A percentile compares a stretch with the other conserved stretches of the same genome.
Conservation (phyloP, 768 basidiomycete species). For the Russula griseocarnosa region DNA sequence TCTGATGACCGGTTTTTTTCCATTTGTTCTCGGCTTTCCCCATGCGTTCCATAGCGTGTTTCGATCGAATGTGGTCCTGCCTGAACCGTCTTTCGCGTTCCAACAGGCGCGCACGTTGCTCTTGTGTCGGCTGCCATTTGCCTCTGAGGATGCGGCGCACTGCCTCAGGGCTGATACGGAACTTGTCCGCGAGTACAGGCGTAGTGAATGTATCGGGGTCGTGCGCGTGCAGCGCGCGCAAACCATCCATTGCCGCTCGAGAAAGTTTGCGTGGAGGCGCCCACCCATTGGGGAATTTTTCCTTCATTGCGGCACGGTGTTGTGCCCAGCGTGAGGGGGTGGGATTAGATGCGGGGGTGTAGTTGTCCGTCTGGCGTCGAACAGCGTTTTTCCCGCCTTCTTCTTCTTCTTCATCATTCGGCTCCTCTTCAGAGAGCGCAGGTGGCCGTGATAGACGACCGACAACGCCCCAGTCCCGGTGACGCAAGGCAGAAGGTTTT, state of each 20-base stretch:
- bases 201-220: conserved; percentile 45
- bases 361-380: conserved; percentile 25
- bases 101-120: conserved; percentile 33
- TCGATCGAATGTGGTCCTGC: conserved; percentile 28
- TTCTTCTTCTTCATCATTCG: background rate
- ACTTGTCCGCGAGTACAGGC: conserved; percentile 43
- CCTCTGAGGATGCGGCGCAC: conserved; percentile 48
- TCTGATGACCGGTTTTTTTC: background rate
- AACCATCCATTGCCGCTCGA: conserved; percentile 49
- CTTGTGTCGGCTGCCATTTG: conserved; percentile 40
- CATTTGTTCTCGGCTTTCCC: background rate
- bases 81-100: conserved; percentile 33
- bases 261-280: conserved; percentile 50
- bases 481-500: background rate
- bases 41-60: background rate
- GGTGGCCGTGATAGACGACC: conserved; percentile 20
- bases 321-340: conserved; percentile 32
- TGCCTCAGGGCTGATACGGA: conserved; percentile 50
- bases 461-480: conserved; percentile 23
- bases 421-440: conserved; percentile 5
- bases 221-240: conserved; percentile 42
- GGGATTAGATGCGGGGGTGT: conserved; percentile 17
- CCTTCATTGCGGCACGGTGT: conserved; percentile 36
- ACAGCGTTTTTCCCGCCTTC: conserved; percentile 15
- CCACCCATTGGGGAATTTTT: conserved; percentile 43